Base-by-base conservation (phyloP, 108 stramenopile species). In the Parietichytrium sp. region DNA sequence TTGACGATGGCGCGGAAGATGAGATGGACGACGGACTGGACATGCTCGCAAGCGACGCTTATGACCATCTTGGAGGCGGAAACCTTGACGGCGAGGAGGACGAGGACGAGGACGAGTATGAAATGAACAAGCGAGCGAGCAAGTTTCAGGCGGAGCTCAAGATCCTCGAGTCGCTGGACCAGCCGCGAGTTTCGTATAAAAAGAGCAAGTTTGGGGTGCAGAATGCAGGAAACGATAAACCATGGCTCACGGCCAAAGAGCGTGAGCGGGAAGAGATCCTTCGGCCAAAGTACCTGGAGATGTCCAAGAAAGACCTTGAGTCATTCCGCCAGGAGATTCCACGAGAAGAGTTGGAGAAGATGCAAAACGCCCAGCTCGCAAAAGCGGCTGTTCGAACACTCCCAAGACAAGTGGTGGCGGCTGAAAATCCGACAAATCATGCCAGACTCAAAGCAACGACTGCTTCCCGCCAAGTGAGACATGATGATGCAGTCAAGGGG, bases 111-210 rank as follows among this genome's bases (percentile, higher is more conserved):
- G 15, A 27, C 2, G 2, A 0, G 20, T 72, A 45, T 25, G 13
- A 10, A 16, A 42, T 72, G n/a, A 27, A 72, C 20, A 42, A 42
- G 38, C 33, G 42, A 1, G 61, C 61, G 23, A 72, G 38, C 33
- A 72, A 6, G 20, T 72, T 45, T 42, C 61, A 72, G 61, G 61
- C 61, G 12, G 61, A 72, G 42, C 61, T 72, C 15, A 10, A 25
- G 8, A 42, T 72, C 3, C 42, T 72, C 1, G 38, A 45, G n/a
- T 33, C 16, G 38, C 36, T 72, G 23, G 61, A 33, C 10, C 23
- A 33, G 29, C 61, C 61, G 8, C 61, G 61, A 23, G 45, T 45
- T 45, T 72, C 61, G 0, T 20, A 45, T 0, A 42, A 33, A 0
- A 72, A 72, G 20, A 42, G 45, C 13, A 42, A 42, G 0, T 33